Evolutionary conservation across 2,329 filamentous ascomycete genomes (phyloP).

Genomic region (Fusarium annulatum): DNA sequence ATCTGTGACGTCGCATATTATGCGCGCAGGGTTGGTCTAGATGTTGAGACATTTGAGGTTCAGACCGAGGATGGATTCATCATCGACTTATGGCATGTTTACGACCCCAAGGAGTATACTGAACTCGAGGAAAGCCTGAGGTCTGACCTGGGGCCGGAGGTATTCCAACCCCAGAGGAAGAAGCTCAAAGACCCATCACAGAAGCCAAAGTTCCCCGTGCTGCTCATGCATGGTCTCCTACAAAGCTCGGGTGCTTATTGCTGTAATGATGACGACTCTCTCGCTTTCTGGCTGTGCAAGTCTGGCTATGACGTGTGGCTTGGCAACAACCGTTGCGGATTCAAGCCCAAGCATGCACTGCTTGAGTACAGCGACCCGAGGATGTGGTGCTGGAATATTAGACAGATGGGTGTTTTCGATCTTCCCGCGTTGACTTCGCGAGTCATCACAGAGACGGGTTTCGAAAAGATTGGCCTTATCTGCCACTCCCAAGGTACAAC

Average conservation of each 20-base stretch:
- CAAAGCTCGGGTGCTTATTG: slow-evolving; percentile 92
- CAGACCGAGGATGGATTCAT: slow-evolving; percentile 96
- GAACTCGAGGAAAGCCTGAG: slow-evolving; percentile 62
- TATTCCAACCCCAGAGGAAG: slow-evolving; percentile 63
- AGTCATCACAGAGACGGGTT: slow-evolving; percentile 84
- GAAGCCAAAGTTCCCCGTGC: slow-evolving; percentile 78
- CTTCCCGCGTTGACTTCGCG: slow-evolving; percentile 83
- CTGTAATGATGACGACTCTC: slow-evolving; percentile 86
- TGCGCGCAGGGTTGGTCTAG: slow-evolving; percentile 85
- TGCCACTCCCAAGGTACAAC: slow-evolving; percentile 94
- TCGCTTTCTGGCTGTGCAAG: slow-evolving; percentile 93
- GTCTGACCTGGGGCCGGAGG: slow-evolving; percentile 65
- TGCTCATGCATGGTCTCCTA: slow-evolving; percentile 88
- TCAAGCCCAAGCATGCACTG: slow-evolving; percentile 78
- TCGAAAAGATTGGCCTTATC: slow-evolving; percentile 83
- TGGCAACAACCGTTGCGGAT: slow-evolving; percentile 92
- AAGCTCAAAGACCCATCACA: slow-evolving; percentile 51
- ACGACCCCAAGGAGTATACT: slow-evolving; percentile 80
- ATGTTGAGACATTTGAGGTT: slow-evolving; percentile 84
- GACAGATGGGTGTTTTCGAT: slow-evolving; percentile 92
- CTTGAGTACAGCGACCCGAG: slow-evolving; percentile 81
- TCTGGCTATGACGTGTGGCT: slow-evolving; percentile 95
- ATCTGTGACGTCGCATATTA: slow-evolving; percentile 87
- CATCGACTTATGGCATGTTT: slow-evolving; percentile 89
- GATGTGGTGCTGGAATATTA: slow-evolving; percentile 98